A percentile compares a stretch with the other conserved stretches of the same genome.
Conservation (phyloP, 176 grass and related monocot species). For the Lolium multiflorum region DNA sequence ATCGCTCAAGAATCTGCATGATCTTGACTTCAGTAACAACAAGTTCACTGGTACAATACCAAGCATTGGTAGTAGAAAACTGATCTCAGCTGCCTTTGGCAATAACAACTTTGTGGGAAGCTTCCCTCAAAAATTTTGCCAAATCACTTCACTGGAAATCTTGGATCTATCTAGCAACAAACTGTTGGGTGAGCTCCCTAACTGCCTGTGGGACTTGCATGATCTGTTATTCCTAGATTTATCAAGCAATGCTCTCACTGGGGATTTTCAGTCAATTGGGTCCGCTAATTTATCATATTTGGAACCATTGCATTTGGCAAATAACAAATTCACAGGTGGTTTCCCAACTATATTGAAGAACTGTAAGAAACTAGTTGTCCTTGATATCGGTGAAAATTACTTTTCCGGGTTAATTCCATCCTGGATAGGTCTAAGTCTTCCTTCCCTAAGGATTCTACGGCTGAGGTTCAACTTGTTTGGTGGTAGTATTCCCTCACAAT, state of each 20-base stretch:
- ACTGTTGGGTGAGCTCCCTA: constrained; percentile 47
- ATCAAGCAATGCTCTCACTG: constrained; percentile 42
- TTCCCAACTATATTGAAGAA: constrained; percentile 41
- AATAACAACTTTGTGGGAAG: neutral
- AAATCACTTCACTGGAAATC: neutral
- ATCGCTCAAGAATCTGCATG: constrained; percentile 18
- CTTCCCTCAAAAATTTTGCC: neutral
- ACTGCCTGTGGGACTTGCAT: constrained; percentile 34
- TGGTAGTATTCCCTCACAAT: constrained; percentile 44
- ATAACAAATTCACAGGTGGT: constrained; percentile 38
- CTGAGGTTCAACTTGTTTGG: constrained; percentile 42
- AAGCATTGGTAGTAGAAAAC: constrained; percentile 28
- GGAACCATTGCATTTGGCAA: constrained; percentile 39
- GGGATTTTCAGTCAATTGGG: neutral
- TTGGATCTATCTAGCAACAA: constrained; percentile 55
- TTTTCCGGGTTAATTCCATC: constrained; percentile 42
- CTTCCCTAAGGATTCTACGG: constrained; percentile 48
- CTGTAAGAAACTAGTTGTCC: constrained; percentile 33
- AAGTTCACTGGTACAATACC: constrained; percentile 33
- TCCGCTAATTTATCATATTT: constrained; percentile 20
- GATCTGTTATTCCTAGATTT: constrained; percentile 31
- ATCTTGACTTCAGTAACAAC: constrained; percentile 25
- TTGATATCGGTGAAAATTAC: constrained; percentile 48
- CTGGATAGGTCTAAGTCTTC: constrained; percentile 40
- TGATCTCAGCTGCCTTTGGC: neutral